Conservation (phyloP, 495 filamentous ascomycete species). For the Penicillium mononematosum region DNA sequence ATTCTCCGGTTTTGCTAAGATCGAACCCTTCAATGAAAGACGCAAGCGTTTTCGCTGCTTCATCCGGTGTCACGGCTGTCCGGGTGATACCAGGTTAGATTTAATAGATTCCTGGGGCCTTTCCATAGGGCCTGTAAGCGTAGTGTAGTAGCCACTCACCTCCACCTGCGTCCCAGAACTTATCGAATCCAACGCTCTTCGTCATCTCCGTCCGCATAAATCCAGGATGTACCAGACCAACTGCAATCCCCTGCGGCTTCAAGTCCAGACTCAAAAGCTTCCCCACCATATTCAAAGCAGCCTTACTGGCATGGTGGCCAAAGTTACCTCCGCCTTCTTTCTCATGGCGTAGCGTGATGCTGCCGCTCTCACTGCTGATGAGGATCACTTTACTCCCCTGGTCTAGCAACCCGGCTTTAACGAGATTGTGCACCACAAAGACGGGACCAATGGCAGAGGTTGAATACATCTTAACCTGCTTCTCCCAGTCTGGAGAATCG, state of each 20-base stretch:
- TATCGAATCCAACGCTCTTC: constrained; percentile 65
- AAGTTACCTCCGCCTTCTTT: constrained; percentile 71
- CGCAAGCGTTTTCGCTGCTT: constrained; percentile 61
- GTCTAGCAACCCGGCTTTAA: constrained; percentile 50
- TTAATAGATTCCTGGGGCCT: not conserved
- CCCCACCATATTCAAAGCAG: constrained; percentile 73
- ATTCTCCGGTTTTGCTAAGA: constrained; percentile 64
- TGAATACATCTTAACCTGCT: constrained; percentile 69
- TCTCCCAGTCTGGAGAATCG: constrained; percentile 62
- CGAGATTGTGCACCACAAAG: constrained; percentile 62
- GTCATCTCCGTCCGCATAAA: constrained; percentile 80
- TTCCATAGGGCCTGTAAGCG: not conserved
- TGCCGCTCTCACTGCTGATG: constrained; percentile 66
- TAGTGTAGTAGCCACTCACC: constrained; percentile 39
- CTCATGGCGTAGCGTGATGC: constrained; percentile 64
- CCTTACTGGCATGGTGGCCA: constrained; percentile 70
- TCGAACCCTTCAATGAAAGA: constrained; percentile 61
- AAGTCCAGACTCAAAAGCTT: constrained; percentile 68
- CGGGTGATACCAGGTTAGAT: constrained; percentile 5
- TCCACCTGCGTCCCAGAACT: constrained; percentile 66
- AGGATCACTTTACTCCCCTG: constrained; percentile 61
- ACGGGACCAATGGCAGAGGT: constrained; percentile 64
- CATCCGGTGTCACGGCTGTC: constrained; percentile 63
- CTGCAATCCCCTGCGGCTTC: constrained; percentile 59
- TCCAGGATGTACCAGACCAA: constrained; percentile 68